phyloP scores from a whole-genome alignment of 2,329 filamentous ascomycete species.

The Claviceps sp. region DNA sequence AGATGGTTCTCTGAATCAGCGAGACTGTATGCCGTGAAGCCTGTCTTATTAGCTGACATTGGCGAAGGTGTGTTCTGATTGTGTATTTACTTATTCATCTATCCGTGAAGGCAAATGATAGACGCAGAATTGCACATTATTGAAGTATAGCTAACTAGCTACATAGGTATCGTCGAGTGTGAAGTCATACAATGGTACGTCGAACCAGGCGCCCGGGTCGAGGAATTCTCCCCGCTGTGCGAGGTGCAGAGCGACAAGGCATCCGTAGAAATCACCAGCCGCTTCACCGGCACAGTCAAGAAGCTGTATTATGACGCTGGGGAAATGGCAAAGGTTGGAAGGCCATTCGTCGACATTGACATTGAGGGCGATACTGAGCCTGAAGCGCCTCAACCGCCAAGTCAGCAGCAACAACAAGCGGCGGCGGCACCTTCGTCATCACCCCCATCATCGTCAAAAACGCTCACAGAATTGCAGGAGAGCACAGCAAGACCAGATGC shows the following conservation, averaged over 20 bases:
- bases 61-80: conserved; percentile 52
- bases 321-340: conserved; percentile 91
- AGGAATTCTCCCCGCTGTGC: conserved; percentile 95
- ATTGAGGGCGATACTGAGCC: conserved; percentile 61
- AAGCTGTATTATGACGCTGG: conserved; percentile 92
- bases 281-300: conserved; percentile 90
- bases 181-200: conserved; percentile 99
- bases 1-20: conserved; percentile 39
- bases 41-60: conserved; percentile 73
- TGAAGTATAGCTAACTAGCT: too few species aligned
- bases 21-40: conserved; percentile 50
- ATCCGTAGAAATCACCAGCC: conserved; percentile 79
- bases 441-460: conserved; percentile 9
- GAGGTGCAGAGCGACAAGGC: conserved; percentile 99
- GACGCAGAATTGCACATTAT: too few species aligned
- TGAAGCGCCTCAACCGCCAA: conserved; percentile 10
- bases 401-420: neutral
- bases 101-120: too few species aligned
- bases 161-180: conserved; percentile 83
- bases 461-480: neutral
- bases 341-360: conserved; percentile 90
- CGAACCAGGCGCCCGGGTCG: conserved; percentile 83
- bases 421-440: conserved; percentile 14
- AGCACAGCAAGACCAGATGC: neutral
- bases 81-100: too few species aligned